These are phyloP conservation scores for Podospora anserina DNA, from an alignment of 495 filamentous ascomycete genomes.

Conservation along the genomic window DNA sequence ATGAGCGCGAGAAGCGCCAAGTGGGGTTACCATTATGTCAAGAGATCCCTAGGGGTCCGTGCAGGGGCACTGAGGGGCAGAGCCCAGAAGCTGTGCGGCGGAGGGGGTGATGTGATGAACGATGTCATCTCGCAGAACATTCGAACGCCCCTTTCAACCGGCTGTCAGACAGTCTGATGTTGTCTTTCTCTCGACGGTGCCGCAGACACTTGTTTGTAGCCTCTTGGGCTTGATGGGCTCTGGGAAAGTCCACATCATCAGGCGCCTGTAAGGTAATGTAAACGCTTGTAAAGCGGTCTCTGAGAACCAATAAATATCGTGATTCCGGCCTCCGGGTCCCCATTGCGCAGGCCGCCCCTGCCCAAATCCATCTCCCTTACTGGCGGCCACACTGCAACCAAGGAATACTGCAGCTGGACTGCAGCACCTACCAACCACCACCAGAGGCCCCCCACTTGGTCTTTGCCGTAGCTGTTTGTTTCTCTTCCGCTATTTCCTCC, in stretches of 20 bases:
- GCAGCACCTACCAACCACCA: not conserved
- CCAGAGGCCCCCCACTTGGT: not conserved
- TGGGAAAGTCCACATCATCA: not conserved
- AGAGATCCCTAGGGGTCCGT: too few relatives aligned
- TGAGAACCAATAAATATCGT: not conserved
- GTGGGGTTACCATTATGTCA: too few relatives aligned
- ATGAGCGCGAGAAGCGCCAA: not conserved
- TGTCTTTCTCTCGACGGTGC: too few relatives aligned
- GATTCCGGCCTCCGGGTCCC: not conserved
- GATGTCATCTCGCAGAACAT: not conserved
- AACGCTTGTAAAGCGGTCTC: not conserved
- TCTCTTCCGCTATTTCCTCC: not conserved
- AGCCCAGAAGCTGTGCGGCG: not conserved
- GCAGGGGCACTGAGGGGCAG: not conserved
- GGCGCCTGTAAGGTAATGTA: not conserved
- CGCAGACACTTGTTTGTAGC: not conserved
- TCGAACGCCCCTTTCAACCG: not conserved
- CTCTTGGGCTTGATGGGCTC: not conserved
- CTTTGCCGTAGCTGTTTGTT: not conserved
- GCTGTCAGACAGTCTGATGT: not conserved
- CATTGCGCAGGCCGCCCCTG: not conserved
- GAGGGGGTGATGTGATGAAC: not conserved
- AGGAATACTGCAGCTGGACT: not conserved
- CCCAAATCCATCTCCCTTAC: not conserved
- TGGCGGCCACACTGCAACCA: not conserved